Evolutionary conservation across 192 early-diverging fungal species (phyloP), one percentile per base, ranked within the genome.

Genomic region (Chytriomyces confervae): DNA sequence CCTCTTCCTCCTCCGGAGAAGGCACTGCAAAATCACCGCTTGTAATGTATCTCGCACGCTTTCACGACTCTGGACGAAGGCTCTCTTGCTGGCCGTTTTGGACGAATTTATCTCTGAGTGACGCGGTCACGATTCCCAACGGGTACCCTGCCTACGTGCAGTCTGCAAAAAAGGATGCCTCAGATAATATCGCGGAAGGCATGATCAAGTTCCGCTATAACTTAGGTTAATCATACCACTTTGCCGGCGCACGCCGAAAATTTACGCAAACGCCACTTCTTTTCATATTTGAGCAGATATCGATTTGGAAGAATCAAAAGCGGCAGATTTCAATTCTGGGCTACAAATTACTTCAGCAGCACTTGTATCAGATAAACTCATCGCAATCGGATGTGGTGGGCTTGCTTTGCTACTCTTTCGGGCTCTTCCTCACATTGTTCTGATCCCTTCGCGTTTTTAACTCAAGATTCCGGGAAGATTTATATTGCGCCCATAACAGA

Each of bases 381-480:
- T 93, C 18, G 93, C 92, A 9, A 68, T 93, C 48, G 93, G 92
- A 5, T 88, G 83, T 67, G 90, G 93, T 94, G 79, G 72, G 78
- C 50, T 11, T 29, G n/a, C 36, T 43, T 72, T 27, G 46, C 18
- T 73, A 0, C 77, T 66, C 49, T 66, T n/a, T 61, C 24, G 47
- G 50, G 20, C 53, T 50, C 20, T 61, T 50, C 5, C 46, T 11
- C 50, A 51, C 69, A 68, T 18, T 9, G 9, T 36, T 36, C 16
- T 27, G 43, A 78, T 49, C 44, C 46, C 23, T n/a, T 69, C 61
- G 48, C 16, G 50, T 50, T 66, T n/a, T 66, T 46, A 16, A 11
- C 10, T 7, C 51, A 80, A 94, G 92, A 88, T 10, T 85, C 80
- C 45, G 93, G 93, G 0, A 84, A 85, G 16, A 88, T 94, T 13